These are phyloP conservation scores for Bruguiera gymnorhiza DNA, from an alignment of 345 rosid species.

Conservation along the genomic window DNA sequence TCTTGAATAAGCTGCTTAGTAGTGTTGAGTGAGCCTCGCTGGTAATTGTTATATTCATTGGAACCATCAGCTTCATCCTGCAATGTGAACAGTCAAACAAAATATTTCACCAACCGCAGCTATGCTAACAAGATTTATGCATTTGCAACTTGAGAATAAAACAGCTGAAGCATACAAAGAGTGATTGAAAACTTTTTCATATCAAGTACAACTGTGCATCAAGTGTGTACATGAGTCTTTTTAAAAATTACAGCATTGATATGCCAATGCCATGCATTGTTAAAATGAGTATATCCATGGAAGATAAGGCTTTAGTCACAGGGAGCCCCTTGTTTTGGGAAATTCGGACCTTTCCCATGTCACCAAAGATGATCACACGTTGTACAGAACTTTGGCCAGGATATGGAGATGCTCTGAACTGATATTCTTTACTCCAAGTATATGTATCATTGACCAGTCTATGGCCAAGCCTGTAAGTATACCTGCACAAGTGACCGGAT, in stretches of 20 bases:
- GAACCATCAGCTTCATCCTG: slow-evolving; percentile 72
- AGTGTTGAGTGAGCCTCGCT: slow-evolving; percentile 58
- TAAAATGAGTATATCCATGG: background rate
- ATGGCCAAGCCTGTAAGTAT: slow-evolving; percentile 63
- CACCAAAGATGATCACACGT: slow-evolving; percentile 67
- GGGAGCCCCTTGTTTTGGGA: background rate
- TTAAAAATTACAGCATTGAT: background rate
- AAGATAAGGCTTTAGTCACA: background rate
- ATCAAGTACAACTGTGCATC: no score
- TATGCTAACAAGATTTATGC: background rate
- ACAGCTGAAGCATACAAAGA: no score
- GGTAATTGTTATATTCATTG: slow-evolving; percentile 47
- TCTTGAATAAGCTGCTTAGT: slow-evolving; percentile 58
- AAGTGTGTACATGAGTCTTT: background rate
- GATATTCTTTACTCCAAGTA: slow-evolving; percentile 59
- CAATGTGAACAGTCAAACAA: slow-evolving; percentile 2
- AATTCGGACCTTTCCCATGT: slow-evolving; percentile 76
- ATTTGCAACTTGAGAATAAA: no score
- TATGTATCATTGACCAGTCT: slow-evolving; percentile 40
- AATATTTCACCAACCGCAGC: slow-evolving; percentile 8
- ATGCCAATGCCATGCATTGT: background rate
- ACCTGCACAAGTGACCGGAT: slow-evolving; percentile 32
- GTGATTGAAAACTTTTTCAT: no score
- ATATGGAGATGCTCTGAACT: slow-evolving; percentile 64
- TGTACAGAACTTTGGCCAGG: slow-evolving; percentile 69